Percentiles rank a stretch among this genome's conserved stretches.
These are phyloP conservation scores for Solanum virginianum DNA, from an alignment of 257 asterid species.

Conservation along the genomic window DNA sequence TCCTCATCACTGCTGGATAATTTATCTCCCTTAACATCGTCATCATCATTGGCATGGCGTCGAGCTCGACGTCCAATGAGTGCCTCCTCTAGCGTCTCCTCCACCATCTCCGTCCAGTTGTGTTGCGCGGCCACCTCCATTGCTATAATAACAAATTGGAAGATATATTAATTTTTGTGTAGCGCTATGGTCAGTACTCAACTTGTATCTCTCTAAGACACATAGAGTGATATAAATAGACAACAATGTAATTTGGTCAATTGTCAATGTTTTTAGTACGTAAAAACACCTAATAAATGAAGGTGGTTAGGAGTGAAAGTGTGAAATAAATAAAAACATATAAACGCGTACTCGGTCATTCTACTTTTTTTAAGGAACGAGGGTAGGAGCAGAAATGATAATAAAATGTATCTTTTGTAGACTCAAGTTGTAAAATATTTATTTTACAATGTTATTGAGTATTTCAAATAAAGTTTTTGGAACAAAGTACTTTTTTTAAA, in stretches of 20 bases:
- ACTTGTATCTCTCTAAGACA: background rate
- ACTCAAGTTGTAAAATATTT: too few species aligned
- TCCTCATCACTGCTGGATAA: background rate
- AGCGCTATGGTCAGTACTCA: background rate
- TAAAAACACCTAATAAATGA: background rate
- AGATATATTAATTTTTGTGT: background rate
- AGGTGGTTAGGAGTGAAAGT: background rate
- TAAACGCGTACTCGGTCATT: background rate
- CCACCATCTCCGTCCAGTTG: background rate
- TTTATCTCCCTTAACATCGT: background rate
- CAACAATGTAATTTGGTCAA: background rate
- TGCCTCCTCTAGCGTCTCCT: background rate
- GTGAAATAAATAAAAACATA: background rate
- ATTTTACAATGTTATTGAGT: background rate
- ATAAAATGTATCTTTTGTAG: background rate
- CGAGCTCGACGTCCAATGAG: background rate
- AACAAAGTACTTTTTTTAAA: too few species aligned
- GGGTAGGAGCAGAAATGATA: too few species aligned
- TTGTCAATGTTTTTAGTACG: background rate
- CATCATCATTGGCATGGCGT: background rate
- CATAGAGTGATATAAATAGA: background rate
- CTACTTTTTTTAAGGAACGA: background rate
- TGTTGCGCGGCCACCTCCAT: background rate
- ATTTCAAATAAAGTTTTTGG: background rate
- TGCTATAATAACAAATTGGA: background rate